Conservation (phyloP, 2,329 filamentous ascomycete species). For the Mollisia scopiformis region DNA sequence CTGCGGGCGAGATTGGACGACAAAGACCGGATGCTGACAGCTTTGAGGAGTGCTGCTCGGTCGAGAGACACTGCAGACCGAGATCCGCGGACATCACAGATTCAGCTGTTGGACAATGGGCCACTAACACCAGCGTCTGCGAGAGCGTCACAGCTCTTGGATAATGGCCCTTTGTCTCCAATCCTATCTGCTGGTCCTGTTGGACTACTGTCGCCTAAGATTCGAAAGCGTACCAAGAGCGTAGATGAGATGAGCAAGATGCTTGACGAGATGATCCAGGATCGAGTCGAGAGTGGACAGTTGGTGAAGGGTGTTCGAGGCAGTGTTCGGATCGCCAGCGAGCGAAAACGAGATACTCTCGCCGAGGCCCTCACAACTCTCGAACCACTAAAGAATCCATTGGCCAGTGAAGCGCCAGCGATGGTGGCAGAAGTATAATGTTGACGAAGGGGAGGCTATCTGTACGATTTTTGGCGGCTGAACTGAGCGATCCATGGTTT, state of each 20-base stretch:
- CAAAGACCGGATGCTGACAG: constrained; percentile 91
- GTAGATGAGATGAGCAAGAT: constrained; percentile 93
- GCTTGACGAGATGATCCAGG: constrained; percentile 95
- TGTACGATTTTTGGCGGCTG: constrained; percentile 12
- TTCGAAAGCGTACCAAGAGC: constrained; percentile 53
- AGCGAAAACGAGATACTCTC: constrained; percentile 38
- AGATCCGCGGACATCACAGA: constrained; percentile 27
- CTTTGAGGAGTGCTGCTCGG: constrained; percentile 81
- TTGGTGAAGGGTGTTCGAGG: constrained; percentile 68
- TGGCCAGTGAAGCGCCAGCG: constrained; percentile 14
- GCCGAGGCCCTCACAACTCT: constrained; percentile 11
- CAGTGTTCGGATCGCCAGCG: constrained; percentile 63
- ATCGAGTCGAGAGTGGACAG: constrained; percentile 77
- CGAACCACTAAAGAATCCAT: constrained; percentile 15
- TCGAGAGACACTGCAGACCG: constrained; percentile 82
- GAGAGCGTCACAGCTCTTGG: constrained; percentile 31
- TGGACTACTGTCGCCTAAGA: constrained; percentile 29
- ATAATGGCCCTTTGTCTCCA: constrained; percentile 25
- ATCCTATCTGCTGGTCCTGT: constrained; percentile 19
- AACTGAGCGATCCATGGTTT: constrained; percentile 1
- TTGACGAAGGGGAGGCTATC: not conserved
- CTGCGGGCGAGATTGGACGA: constrained; percentile 89
- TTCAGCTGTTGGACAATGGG: constrained; percentile 25
- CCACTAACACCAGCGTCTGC: constrained; percentile 36
- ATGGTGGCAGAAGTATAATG: constrained; percentile 18